Base-by-base conservation (phyloP, 768 basidiomycete genomes). In the Fomitopsis serialis region DNA sequence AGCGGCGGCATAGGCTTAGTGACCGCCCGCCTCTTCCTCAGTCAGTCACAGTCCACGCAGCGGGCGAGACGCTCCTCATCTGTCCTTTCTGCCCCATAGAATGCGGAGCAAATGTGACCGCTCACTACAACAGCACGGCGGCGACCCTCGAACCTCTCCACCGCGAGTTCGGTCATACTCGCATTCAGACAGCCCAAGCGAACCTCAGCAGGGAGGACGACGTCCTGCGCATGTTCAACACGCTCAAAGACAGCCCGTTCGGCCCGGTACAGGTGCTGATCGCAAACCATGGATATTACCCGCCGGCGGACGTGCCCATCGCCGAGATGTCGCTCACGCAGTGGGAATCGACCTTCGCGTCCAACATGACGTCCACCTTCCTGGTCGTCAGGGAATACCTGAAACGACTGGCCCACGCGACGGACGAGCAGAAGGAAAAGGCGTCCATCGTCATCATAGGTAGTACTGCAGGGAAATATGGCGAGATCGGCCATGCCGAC, bases 1-100 rank as follows among this genome's bases (percentile, higher is more conserved):
- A 87, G 82, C 58, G 87, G 87, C 2, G 88, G 85, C 0, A 89
- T 91, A 34, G 88, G 88, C 9, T 71, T 87, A 0, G 82, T 79
- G 59, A 85, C 82, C 3, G 73, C 74, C 15, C 72, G 72, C 12
- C 62, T 78, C 0, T 89, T 82, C 62, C 73, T 83, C 29, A 72
- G 85, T 82, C 54, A 63, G 72, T 69, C 25, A 42, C n/a, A n/a
- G n/a, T n/a, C n/a, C n/a, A n/a, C n/a, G n/a, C n/a, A n/a, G n/a
- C n/a, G n/a, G n/a, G n/a, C n/a, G n/a, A n/a, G n/a, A n/a, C 11
- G 6, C 29, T 32, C 11, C 13, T 37, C 27, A 54, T n/a, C 11
- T 25, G 21, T 45, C 42, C n/a, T n/a, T n/a, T n/a, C n/a, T n/a
- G n/a, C n/a, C 43, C 63, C 42, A 35, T 63, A 89, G 87, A 82